Conservation (phyloP, 2,329 filamentous ascomycete species). For the Onygenales sp. region DNA sequence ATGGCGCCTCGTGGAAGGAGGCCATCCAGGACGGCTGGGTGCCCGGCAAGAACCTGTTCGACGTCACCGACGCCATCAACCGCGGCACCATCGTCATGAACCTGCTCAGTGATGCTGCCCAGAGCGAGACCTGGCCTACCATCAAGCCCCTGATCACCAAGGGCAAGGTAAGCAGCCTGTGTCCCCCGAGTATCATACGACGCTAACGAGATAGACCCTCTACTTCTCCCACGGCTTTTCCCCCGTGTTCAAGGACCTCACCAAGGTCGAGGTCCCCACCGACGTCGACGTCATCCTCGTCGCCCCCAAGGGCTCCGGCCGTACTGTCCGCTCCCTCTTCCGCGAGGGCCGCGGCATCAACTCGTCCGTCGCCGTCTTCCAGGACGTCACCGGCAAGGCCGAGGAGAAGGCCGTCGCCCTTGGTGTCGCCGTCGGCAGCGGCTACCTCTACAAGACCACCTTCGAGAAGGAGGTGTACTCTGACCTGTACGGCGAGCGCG, state of each 20-base stretch:
- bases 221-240: conserved; percentile 99
- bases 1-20: conserved; percentile 97
- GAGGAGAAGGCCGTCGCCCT: conserved; percentile 96
- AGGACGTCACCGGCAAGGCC: conserved; percentile 95
- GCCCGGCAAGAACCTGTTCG: conserved; percentile 96
- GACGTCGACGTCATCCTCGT: conserved; percentile 99
- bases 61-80: conserved; percentile 90
- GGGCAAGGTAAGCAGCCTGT: conserved; percentile 66
- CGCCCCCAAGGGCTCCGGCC: conserved; percentile 97
- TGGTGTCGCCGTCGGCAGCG: conserved; percentile 91
- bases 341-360: conserved; percentile 99
- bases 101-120: conserved; percentile 92
- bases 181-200: neutral
- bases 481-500: conserved; percentile 98
- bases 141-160: conserved; percentile 98
- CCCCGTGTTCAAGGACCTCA: conserved; percentile 98
- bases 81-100: conserved; percentile 98
- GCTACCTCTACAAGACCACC: conserved; percentile 99
- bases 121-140: conserved; percentile 96
- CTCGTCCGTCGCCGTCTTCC: conserved; percentile 96
- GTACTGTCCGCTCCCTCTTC: conserved; percentile 97
- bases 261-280: conserved; percentile 92
- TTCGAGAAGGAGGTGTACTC: conserved; percentile 99
- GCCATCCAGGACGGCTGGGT: conserved; percentile 96
- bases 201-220: conserved; percentile 58